Evolutionary conservation across 257 asterid genomes (phyloP).

Genomic region (Solanum rostratum): DNA sequence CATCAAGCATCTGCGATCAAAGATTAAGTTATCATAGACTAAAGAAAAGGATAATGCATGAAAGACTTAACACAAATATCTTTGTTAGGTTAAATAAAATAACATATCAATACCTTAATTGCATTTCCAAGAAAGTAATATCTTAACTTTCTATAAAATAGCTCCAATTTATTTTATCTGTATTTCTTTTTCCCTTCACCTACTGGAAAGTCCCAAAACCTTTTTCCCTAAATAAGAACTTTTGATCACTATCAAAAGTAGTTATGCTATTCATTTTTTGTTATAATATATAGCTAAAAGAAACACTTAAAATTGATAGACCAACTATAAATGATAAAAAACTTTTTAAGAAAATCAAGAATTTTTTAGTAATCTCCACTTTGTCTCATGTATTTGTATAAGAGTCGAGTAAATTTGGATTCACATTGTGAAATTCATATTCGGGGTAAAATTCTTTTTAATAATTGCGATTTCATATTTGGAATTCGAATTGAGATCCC

Average conservation of each 20-base stretch:
- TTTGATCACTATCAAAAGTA: background rate
- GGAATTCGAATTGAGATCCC: accelerated
- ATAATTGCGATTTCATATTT: background rate
- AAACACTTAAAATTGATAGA: background rate
- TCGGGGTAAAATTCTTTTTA: background rate
- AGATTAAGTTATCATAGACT: background rate
- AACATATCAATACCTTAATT: background rate
- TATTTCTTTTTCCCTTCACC: too few species aligned
- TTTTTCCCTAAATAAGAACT: background rate
- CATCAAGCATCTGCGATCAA: too few species aligned
- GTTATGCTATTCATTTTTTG: background rate
- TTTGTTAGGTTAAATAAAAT: background rate
- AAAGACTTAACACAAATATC: background rate
- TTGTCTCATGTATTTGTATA: background rate
- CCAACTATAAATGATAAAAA: background rate
- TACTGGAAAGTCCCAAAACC: background rate
- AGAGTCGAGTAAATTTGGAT: accelerated
- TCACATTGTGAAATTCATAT: background rate
- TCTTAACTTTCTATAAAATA: background rate
- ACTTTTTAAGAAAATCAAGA: background rate
- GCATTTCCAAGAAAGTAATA: background rate
- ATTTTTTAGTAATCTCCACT: background rate
- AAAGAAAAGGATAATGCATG: background rate
- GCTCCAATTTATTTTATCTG: background rate
- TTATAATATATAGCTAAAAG: background rate